These are phyloP conservation scores for Beauveria bassiana DNA, from an alignment of 2,329 filamentous ascomycete species.

Conservation along the genomic window DNA sequence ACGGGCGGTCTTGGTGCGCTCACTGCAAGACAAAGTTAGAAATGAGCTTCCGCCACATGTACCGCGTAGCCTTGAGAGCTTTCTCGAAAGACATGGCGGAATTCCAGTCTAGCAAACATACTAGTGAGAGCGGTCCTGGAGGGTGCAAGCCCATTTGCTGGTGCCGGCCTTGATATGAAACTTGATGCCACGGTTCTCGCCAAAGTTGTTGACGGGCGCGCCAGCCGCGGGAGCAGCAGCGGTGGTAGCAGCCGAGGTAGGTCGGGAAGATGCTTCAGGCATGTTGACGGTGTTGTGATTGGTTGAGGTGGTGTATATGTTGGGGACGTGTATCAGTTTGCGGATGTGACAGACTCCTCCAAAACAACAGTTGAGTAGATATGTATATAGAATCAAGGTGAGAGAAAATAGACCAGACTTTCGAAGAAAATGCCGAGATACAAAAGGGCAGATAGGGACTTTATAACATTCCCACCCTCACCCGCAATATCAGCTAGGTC, in stretches of 20 bases:
- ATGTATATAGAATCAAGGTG: not conserved
- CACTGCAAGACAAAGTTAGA: constrained; percentile 21
- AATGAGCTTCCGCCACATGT: not conserved
- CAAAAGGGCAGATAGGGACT: not conserved
- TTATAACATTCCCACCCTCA: constrained; percentile 4
- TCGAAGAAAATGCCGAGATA: not conserved
- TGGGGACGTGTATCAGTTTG: not conserved
- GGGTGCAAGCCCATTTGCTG: constrained; percentile 30
- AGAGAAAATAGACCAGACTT: not conserved
- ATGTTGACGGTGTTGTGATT: constrained; percentile 10
- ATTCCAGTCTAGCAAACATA: constrained; percentile 22
- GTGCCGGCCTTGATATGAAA: constrained; percentile 40
- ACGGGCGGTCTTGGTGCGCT: constrained; percentile 32
- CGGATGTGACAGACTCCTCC: constrained; percentile 7
- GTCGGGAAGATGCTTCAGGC: constrained; percentile 10
- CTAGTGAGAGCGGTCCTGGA: constrained; percentile 38
- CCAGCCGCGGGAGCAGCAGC: constrained; percentile 15
- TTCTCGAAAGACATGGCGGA: not conserved
- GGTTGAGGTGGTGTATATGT: not conserved
- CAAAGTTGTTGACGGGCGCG: constrained; percentile 16
- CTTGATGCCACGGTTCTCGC: constrained; percentile 34
- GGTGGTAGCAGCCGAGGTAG: constrained; percentile 11
- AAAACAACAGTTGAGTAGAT: not conserved
- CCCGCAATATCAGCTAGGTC: not conserved
- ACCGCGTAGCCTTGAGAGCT: not conserved